Evolutionary conservation across 129 eudicot genomes (phyloP).

Genomic region (Logfia minima): DNA sequence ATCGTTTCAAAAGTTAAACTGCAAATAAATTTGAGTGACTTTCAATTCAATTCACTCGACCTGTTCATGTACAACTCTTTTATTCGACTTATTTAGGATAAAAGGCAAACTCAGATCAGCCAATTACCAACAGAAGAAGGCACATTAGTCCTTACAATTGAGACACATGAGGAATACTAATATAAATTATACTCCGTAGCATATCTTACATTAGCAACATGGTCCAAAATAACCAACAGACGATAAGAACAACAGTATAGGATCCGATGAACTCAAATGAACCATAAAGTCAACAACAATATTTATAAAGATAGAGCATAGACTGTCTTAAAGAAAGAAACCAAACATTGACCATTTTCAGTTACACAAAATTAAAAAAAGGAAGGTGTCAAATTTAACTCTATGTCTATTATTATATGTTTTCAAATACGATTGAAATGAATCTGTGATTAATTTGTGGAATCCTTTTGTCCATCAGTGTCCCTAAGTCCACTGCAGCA

Average conservation of each 20-base stretch:
- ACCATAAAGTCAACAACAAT: background rate
- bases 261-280: no score
- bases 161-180: no score
- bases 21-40: background rate
- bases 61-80: no score
- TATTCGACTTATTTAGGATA: background rate
- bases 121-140: background rate
- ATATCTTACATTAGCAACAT: background rate
- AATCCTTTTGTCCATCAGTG: conserved; percentile 43
- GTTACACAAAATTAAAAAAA: background rate
- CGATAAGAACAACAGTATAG: background rate
- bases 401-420: conserved; percentile 21
- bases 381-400: background rate
- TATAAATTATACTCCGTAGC: no score
- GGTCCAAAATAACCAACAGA: background rate
- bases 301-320: background rate
- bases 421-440: background rate
- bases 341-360: background rate
- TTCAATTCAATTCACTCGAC: background rate
- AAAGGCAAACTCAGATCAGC: background rate
- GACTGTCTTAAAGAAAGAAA: background rate
- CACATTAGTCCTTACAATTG: background rate
- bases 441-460: conserved; percentile 30
- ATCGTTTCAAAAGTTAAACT: background rate
- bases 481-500: conserved; percentile 84